Base-by-base conservation (phyloP, 2,329 filamentous ascomycete genomes). In the Herpotrichia juniperi region DNA sequence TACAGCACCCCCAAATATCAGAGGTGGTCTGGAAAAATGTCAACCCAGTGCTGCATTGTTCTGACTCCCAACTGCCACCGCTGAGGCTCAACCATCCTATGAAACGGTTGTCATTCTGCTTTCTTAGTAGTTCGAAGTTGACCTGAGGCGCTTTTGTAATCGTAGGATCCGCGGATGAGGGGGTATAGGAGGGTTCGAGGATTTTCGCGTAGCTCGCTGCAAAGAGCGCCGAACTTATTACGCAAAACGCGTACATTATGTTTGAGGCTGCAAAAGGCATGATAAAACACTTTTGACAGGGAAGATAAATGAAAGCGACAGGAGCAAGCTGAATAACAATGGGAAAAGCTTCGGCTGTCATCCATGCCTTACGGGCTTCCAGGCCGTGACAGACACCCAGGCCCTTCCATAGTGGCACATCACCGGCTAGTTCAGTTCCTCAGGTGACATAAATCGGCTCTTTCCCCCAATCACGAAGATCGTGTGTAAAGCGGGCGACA, bases 1-100 rank as follows among this genome's bases (percentile, higher is more conserved):
- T 54, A 44, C 68, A 71, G 40, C 68, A 71, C 50, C 68, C 66
- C 8, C 56, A 66, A 48, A 68, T 68, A 47, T 59, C 50, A n/a
- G n/a, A n/a, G 17, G 62, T 64, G 39, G 53, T 48, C 44, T 68
- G 63, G 42, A 59, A 68, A 65, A 66, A 68, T 2, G 63, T 68
- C 2, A 61, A 51, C 16, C 64, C 66, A 10, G 53, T 5, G 47
- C 63, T 48, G 51, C 68, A 71, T 1, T 50, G 32, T 28, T 60
- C 25, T 16, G 64, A 64, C 26, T 30, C 52, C 39, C 12, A 35
- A 60, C 50, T 28, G 8, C 57, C 61, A 21, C 53, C 56, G 31
- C 50, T 59, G 8, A 35, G 16, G 14, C 57, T 45, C 6, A 69
- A 42, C 48, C 56, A 71, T 4, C 68, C 68, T 26, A 68, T 64